Base-by-base conservation (phyloP, 164 flowering plant species). In the Liquidambar formosana region DNA sequence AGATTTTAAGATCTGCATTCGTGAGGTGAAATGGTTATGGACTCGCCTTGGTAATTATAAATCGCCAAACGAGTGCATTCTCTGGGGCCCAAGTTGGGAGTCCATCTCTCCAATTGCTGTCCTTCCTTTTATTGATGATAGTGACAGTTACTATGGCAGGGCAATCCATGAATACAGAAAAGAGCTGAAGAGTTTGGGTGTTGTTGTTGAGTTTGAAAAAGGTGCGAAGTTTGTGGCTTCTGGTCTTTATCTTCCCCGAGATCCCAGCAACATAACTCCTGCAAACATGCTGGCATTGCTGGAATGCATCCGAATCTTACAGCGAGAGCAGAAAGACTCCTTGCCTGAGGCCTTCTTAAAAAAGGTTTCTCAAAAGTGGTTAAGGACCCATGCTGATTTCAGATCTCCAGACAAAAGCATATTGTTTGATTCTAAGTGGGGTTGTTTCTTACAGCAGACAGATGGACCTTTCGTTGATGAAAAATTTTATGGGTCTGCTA, bases 381-480 rank as follows among this genome's bases (percentile, higher is more conserved):
- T 90, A 56, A 86, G 79, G 74, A 90, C 96, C 13, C 9, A 49
- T 61, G 65, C 67, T 64, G 96, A 90, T 41, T 87, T 83, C 53
- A 72, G 54, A 63, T 56, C 81, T 67, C 91, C 96, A 1, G 41
- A 63, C 1, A 26, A 79, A 70, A 78, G 87, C 65, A 67, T 85
- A 60, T 23, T 90, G 45, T 87, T 79, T 63, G 79, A 70, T 72
- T 60, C 81, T 19, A 57, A n/a, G n/a, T n/a, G n/a, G n/a, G n/a
- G n/a, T n/a, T n/a, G n/a, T n/a, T n/a, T n/a, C n/a, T n/a, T n/a
- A n/a, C n/a, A n/a, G n/a, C n/a, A n/a, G n/a, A n/a, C n/a, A n/a
- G n/a, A n/a, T n/a, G n/a, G n/a, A n/a, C n/a, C n/a, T n/a, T n/a
- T n/a, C n/a, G n/a, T n/a, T n/a, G n/a, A n/a, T n/a, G n/a, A n/a